phyloP scores from a whole-genome alignment of 192 early-diverging fungal genomes.

The Backusella circina region DNA sequence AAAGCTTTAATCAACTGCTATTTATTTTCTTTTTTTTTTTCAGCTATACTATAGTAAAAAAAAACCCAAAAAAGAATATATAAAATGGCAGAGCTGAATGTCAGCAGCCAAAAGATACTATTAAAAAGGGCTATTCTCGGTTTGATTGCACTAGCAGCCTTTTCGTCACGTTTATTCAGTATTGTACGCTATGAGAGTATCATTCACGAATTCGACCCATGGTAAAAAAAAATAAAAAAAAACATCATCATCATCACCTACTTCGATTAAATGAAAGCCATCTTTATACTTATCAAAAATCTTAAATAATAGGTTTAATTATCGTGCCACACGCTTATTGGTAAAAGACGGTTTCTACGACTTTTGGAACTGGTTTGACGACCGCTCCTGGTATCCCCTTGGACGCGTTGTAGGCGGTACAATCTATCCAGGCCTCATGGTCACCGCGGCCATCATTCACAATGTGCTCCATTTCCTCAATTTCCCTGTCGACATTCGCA shows the following conservation, averaged over 20 bases:
- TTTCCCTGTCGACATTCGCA: constrained; percentile 96
- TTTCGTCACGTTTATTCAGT: constrained; percentile 92
- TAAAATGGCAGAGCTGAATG: constrained; percentile 32
- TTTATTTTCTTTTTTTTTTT: not conserved
- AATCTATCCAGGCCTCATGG: constrained; percentile 99
- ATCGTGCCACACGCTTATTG: constrained; percentile 89
- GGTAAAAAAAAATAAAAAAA: constrained; percentile 29
- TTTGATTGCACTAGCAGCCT: constrained; percentile 82
- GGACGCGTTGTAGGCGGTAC: constrained; percentile 99
- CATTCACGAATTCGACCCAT: constrained; percentile 99
- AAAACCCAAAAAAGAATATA: too few species aligned
- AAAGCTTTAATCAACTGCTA: not conserved
- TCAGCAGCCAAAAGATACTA: constrained; percentile 45
- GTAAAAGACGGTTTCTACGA: constrained; percentile 94
- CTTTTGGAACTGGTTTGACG: constrained; percentile 99
- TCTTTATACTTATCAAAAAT: too few species aligned
- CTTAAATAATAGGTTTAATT: constrained; percentile 87
- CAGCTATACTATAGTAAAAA: not conserved
- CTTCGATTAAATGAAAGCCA: too few species aligned
- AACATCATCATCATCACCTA: not conserved
- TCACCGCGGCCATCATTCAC: constrained; percentile 93
- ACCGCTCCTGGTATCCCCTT: constrained; percentile 96
- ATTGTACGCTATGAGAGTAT: constrained; percentile 97
- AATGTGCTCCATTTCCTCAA: constrained; percentile 91
- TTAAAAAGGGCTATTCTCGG: constrained; percentile 87